Conservation (phyloP, 345 rosid species). For the Heritiera littoralis region DNA sequence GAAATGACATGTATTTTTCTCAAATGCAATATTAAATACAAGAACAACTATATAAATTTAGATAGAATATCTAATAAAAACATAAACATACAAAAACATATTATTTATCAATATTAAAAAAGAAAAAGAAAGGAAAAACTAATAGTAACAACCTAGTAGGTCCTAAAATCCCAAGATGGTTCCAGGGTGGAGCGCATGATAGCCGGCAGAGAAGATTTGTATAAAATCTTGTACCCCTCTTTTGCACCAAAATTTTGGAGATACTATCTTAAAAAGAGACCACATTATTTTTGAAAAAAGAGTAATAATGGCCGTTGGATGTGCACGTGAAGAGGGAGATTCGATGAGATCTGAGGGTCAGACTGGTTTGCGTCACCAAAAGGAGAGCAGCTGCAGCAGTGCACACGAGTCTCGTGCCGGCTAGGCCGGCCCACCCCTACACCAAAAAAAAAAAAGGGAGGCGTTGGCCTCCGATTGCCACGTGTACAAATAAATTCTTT, state of each 20-base stretch:
- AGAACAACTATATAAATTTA: too few relatives aligned
- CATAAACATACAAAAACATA: too few relatives aligned
- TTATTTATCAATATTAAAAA: too few relatives aligned
- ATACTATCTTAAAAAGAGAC: not conserved
- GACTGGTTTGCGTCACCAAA: slow-evolving; percentile 24
- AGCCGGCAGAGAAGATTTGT: not conserved
- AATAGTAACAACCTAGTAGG: not conserved
- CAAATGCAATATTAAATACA: too few relatives aligned
- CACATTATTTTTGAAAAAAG: not conserved
- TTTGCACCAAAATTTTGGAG: not conserved
- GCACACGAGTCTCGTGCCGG: slow-evolving; percentile 45
- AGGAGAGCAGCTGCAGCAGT: not conserved
- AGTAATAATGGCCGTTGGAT: not conserved
- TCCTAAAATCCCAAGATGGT: not conserved
- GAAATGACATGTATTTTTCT: too few relatives aligned
- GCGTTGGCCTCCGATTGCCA: slow-evolving; percentile 12
- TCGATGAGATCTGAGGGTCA: not conserved
- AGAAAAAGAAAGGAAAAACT: too few relatives aligned
- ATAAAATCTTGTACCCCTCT: not conserved
- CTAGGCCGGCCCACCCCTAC: slow-evolving; percentile 24
- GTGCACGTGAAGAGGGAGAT: slow-evolving; percentile 7
- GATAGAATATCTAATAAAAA: too few relatives aligned
- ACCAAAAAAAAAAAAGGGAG: not conserved
- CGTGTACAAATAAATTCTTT: not conserved
- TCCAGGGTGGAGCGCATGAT: not conserved